A percentile compares a stretch with the other conserved stretches of the same genome.
Evolutionary conservation across 164 flowering plant genomes (phyloP).

Genomic region (Berberis vulgaris): DNA sequence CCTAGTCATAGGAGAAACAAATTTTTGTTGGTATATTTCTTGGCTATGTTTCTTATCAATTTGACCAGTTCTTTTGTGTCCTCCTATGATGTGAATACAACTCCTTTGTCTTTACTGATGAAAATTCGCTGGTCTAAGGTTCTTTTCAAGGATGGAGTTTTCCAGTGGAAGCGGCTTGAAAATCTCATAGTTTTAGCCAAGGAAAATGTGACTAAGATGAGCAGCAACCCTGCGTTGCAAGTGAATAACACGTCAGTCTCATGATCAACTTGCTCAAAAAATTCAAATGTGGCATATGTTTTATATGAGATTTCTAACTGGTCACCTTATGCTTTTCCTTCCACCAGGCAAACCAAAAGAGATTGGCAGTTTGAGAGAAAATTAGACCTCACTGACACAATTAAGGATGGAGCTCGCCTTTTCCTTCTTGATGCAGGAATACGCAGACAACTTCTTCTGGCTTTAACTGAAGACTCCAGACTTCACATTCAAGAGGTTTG

Average conservation of each 20-base stretch:
- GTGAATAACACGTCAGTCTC: slow-evolving; percentile 39
- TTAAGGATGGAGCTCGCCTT: slow-evolving; percentile 94
- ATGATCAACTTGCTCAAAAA: not conserved
- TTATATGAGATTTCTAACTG: not conserved
- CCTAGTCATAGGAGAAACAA: too few species aligned
- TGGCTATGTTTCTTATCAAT: not conserved
- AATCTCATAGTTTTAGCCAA: slow-evolving; percentile 88
- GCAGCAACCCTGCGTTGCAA: slow-evolving; percentile 83
- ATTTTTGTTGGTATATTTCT: too few species aligned
- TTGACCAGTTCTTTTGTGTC: not conserved
- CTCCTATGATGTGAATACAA: not conserved
- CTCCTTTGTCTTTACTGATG: not conserved
- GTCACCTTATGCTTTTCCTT: slow-evolving; percentile 1
- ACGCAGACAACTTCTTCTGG: slow-evolving; percentile 84
- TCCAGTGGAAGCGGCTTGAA: slow-evolving; percentile 98
- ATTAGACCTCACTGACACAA: slow-evolving; percentile 87
- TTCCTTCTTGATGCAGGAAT: slow-evolving; percentile 80
- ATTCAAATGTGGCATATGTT: not conserved
- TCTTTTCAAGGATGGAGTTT: slow-evolving; percentile 86
- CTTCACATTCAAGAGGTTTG: slow-evolving; percentile 94
- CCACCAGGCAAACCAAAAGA: slow-evolving; percentile 38
- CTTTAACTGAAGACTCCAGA: slow-evolving; percentile 91
- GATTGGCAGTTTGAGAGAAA: slow-evolving; percentile 39
- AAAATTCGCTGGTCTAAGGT: slow-evolving; percentile 37
- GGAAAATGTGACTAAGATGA: slow-evolving; percentile 92